Percentiles rank a stretch among this genome's conserved stretches.
Conservation (phyloP, 345 rosid genomes). For the thale cress (Arabidopsis thaliana) region TAIR10.1 NC_003071.7:19625501-19626000, state of each 20-base stretch:
- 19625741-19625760: conserved; percentile 94
- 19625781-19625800: conserved; percentile 57
- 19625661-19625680: conserved; percentile 95
- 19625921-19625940: conserved; percentile 42
- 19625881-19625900: conserved; percentile 93
- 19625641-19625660: conserved; percentile 48
- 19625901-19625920: conserved; percentile 98
- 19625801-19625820: conserved; percentile 39
- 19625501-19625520: neutral
- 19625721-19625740: conserved; percentile 82
- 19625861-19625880: conserved; percentile 72
- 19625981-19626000: too few species aligned
- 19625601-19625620: conserved; percentile 23
- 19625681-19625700: conserved; percentile 95
- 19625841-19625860: conserved; percentile 67
- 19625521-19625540: neutral
- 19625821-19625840: conserved; percentile 66
- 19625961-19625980: neutral
- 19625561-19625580: neutral
- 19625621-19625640: conserved; percentile 41
- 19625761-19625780: conserved; percentile 78
- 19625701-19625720: conserved; percentile 83
- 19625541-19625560: conserved; percentile 15
- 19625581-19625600: too few species aligned
- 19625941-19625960: neutral